Base-by-base conservation (phyloP, 345 rosid species). In the Heritiera littoralis region DNA sequence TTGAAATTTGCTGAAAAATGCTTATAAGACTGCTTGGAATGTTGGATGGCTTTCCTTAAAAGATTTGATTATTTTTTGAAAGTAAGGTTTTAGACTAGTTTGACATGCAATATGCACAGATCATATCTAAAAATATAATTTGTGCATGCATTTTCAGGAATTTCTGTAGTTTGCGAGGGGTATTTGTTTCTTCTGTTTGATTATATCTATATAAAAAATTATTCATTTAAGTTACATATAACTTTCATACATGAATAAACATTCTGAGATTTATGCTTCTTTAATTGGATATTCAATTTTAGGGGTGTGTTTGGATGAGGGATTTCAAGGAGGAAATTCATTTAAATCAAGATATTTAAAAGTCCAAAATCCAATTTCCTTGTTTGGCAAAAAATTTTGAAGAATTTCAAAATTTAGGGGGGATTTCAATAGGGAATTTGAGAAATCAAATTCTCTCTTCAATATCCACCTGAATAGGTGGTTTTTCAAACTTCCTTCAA, bases 31-130 rank as follows among this genome's bases (percentile, higher is more conserved):
- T 32, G 66, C 8, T 12, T 30, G 15, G 40, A 70, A 28, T 30
- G 56, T 40, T 66, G 38, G 18, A 13, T 51, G n/a, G 43, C 30
- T 54, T 73, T 54, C 2, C 76, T 35, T 35, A 17, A 72, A 52
- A 32, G 9, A 60, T 54, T 55, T 35, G 28, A 23, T 18, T 63
- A 17, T 35, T 41, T 67, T 54, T 73, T 30, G 46, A 52, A 9
- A 72, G 18, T 68, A 72, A 72, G 60, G 45, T 32, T 32, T 52
- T 52, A 70, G n/a, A 28, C 59, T 28, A 49, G 59, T 49, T 70
- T 49, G 43, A 49, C 40, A 2, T 28, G 74, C 59, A 48, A 48
- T 70, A 48, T 48, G 74, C 58, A 70, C 32, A 48, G 20, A 48
- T 7, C 14, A 28, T 49, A 49, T 49, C 58, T 8, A 61, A 61